Evolutionary conservation across 805 yeast genomes (phyloP).

Genomic region (Yueomyces sinensis): DNA sequence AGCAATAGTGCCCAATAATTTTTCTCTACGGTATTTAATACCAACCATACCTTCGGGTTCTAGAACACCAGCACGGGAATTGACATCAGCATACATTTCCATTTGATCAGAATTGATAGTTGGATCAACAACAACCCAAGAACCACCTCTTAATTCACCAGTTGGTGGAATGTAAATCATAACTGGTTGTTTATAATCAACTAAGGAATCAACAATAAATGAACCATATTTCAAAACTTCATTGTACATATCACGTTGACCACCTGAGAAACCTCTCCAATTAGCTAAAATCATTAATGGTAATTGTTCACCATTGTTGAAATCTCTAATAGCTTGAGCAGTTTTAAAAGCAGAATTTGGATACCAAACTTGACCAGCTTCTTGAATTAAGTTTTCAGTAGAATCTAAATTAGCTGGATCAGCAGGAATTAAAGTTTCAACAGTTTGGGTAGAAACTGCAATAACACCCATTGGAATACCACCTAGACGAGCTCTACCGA

Average conservation of each 20-base stretch:
- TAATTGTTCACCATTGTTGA: constrained; percentile 94
- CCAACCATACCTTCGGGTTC: constrained; percentile 99
- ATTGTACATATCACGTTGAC: constrained; percentile 98
- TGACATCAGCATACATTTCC: constrained; percentile 98
- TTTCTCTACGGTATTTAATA: constrained; percentile 91
- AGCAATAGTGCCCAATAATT: constrained; percentile 78
- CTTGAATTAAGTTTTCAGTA: constrained; percentile 74
- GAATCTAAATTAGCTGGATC: constrained; percentile 98
- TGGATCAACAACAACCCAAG: constrained; percentile 99
- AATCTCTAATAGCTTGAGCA: constrained; percentile 95
- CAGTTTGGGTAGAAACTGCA: constrained; percentile 84
- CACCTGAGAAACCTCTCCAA: constrained; percentile 99
- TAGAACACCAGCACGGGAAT: constrained; percentile 92
- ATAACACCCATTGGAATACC: constrained; percentile 98
- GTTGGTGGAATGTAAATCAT: constrained; percentile 95
- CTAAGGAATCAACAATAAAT: constrained; percentile 91
- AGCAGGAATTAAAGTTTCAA: constrained; percentile 88
- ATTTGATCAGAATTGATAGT: constrained; percentile 92
- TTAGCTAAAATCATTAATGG: constrained; percentile 96
- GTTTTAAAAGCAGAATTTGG: constrained; percentile 99
- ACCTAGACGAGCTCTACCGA: constrained; percentile 97
- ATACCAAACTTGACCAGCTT: constrained; percentile 99
- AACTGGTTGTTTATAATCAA: constrained; percentile 91
- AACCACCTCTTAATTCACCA: constrained; percentile 99
- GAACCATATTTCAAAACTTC: constrained; percentile 97